These are phyloP conservation scores for Colletotrichum zoysiae DNA, from an alignment of 2,329 filamentous ascomycete species.

Conservation along the genomic window DNA sequence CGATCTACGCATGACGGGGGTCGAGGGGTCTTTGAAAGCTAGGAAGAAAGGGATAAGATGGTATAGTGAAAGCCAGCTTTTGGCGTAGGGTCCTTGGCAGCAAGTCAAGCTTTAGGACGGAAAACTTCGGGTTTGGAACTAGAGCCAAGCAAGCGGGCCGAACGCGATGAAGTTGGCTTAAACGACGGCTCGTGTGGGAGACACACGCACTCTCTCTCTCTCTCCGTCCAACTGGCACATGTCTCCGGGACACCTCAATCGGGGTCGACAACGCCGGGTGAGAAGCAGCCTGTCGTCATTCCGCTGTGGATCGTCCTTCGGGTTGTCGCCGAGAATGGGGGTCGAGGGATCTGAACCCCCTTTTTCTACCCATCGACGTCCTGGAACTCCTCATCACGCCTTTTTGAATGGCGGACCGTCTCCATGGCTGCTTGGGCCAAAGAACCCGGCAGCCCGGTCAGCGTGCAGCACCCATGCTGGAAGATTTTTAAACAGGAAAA, in stretches of 20 bases:
- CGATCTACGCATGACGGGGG: neutral
- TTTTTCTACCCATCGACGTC: constrained; percentile 3
- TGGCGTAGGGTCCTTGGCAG: neutral
- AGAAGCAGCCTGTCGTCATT: constrained; percentile 9
- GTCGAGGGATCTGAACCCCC: neutral
- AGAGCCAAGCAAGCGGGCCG: neutral
- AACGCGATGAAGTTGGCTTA: neutral
- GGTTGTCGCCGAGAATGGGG: constrained; percentile 23
- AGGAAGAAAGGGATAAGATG: neutral
- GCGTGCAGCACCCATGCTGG: neutral
- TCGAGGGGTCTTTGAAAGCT: neutral
- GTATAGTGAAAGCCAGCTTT: no score
- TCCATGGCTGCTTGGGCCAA: constrained; percentile 1
- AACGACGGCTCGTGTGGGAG: neutral
- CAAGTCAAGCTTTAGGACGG: neutral
- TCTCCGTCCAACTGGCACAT: neutral
- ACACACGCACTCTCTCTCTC: no score
- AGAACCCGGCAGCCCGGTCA: neutral
- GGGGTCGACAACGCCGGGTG: neutral
- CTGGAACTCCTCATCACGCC: neutral
- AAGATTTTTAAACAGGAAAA: constrained; percentile 4
- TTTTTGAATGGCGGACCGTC: neutral
- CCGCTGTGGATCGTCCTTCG: constrained; percentile 4
- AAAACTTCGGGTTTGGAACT: neutral
- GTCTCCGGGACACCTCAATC: constrained; percentile 1